phyloP scores from a whole-genome alignment of 2,329 filamentous ascomycete genomes.

The Fusarium sulawesiense region DNA sequence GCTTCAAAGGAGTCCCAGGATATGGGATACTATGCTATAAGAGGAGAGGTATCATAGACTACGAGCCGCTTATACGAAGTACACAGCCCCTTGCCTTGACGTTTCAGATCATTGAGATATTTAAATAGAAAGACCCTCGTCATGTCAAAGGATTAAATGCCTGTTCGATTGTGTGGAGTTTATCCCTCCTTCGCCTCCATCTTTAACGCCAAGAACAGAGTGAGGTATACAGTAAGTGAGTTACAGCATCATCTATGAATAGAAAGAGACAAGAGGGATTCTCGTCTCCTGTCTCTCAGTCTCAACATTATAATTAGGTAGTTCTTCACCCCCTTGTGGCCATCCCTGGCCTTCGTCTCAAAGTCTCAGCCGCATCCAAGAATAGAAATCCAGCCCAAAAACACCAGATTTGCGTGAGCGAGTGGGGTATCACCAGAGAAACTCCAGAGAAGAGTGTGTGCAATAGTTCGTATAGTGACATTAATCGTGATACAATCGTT shows the following conservation, averaged over 20 bases:
- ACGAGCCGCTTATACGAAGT: too few species aligned
- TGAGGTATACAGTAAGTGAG: constrained; percentile 9
- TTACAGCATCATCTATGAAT: constrained; percentile 36
- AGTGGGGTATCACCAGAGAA: constrained; percentile 40
- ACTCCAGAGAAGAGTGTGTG: constrained; percentile 19
- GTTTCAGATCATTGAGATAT: background rate
- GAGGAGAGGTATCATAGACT: too few species aligned
- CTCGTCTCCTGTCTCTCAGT: background rate
- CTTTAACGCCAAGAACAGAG: constrained; percentile 29
- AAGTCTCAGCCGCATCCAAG: constrained; percentile 27
- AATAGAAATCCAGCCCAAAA: constrained; percentile 21
- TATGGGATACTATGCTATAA: background rate
- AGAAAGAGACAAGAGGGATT: constrained; percentile 11
- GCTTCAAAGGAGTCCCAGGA: background rate
- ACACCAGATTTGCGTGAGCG: constrained; percentile 34
- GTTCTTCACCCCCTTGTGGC: background rate
- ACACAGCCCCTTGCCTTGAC: background rate
- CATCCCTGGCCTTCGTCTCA: background rate
- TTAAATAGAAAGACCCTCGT: background rate
- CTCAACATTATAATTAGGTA: constrained; percentile 3
- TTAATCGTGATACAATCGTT: constrained; percentile 32
- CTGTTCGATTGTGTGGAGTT: constrained; percentile 25
- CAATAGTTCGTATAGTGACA: constrained; percentile 28
- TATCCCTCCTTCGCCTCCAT: constrained; percentile 2
- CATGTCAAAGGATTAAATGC: background rate